Evolutionary conservation across 148 eudicot genomes (phyloP).

Genomic region (Beta vulgaris): DNA sequence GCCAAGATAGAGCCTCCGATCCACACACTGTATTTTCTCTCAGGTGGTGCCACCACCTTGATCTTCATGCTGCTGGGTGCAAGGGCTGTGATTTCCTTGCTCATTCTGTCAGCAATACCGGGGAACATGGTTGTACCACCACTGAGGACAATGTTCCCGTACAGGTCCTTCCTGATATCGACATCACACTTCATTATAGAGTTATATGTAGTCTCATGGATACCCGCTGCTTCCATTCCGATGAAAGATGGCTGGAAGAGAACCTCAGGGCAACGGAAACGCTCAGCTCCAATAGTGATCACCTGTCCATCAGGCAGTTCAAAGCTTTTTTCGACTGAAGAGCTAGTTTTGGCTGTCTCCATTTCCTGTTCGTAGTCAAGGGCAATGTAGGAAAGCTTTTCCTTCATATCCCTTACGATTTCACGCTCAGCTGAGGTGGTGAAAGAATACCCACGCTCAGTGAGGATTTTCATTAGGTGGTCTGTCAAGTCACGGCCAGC

Average conservation of each 20-base stretch:
- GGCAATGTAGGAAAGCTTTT: conserved; percentile 51
- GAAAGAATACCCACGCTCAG: conserved; percentile 87
- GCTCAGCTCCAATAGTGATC: conserved; percentile 53
- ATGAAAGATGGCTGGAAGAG: conserved; percentile 51
- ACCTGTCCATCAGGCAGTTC: conserved; percentile 54
- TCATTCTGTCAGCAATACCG: conserved; percentile 86
- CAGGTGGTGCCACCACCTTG: conserved; percentile 93
- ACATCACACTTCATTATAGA: conserved; percentile 90
- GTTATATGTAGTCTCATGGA: conserved; percentile 85
- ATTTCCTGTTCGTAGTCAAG: conserved; percentile 55
- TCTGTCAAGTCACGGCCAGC: conserved; percentile 89
- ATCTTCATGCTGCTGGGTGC: conserved; percentile 95
- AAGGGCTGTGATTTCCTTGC: conserved; percentile 77
- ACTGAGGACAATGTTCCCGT: conserved; percentile 82
- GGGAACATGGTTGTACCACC: conserved; percentile 89
- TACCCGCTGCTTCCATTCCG: conserved; percentile 79
- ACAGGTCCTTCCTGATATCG: conserved; percentile 83
- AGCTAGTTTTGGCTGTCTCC: conserved; percentile 44
- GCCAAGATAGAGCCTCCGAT: conserved; percentile 91
- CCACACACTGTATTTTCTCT: conserved; percentile 94
- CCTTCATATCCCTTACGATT: conserved; percentile 76
- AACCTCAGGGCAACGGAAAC: conserved; percentile 52
- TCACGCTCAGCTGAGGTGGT: conserved; percentile 86
- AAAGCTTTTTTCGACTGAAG: conserved; percentile 49
- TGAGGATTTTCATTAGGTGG: conserved; percentile 75